Conservation (phyloP, 2,329 filamentous ascomycete species). For the Aspergillus neoniger region DNA sequence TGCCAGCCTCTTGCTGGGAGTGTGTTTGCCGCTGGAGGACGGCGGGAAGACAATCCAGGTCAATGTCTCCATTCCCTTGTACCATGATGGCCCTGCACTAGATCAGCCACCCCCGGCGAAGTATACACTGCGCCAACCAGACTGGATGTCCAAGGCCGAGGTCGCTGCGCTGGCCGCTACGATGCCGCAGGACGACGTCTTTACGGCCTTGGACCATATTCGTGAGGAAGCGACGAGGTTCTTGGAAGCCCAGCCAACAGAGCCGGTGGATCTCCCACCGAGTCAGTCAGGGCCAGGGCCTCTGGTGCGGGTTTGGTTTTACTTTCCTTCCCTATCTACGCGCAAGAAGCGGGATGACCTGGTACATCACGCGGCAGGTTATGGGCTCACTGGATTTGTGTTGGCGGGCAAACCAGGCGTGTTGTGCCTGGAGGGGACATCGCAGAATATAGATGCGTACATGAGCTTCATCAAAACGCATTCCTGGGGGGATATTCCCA, state of each 20-base stretch:
- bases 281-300: constrained; percentile 16
- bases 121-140: constrained; percentile 50
- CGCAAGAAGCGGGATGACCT: constrained; percentile 61
- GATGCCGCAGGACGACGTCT: constrained; percentile 49
- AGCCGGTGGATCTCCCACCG: background rate
- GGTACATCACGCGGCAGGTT: constrained; percentile 55
- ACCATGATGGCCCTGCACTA: constrained; percentile 15
- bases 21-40: constrained; percentile 28
- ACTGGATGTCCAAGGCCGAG: constrained; percentile 56
- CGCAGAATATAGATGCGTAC: constrained; percentile 55
- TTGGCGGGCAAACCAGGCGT: constrained; percentile 61
- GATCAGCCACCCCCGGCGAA: constrained; percentile 27
- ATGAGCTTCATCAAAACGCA: constrained; percentile 66
- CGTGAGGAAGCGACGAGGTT: constrained; percentile 32
- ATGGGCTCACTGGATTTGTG: constrained; percentile 60
- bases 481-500: constrained; percentile 64
- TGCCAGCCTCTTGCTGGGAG: constrained; percentile 24
- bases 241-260: background rate
- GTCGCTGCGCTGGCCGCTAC: constrained; percentile 40
- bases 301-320: constrained; percentile 61
- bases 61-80: constrained; percentile 32
- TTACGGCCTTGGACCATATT: constrained; percentile 50
- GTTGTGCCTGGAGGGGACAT: constrained; percentile 40
- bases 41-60: constrained; percentile 30
- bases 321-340: constrained; percentile 63